Conservation (phyloP, 192 early-diverging fungal species). For the Funneliformis mosseae region DNA sequence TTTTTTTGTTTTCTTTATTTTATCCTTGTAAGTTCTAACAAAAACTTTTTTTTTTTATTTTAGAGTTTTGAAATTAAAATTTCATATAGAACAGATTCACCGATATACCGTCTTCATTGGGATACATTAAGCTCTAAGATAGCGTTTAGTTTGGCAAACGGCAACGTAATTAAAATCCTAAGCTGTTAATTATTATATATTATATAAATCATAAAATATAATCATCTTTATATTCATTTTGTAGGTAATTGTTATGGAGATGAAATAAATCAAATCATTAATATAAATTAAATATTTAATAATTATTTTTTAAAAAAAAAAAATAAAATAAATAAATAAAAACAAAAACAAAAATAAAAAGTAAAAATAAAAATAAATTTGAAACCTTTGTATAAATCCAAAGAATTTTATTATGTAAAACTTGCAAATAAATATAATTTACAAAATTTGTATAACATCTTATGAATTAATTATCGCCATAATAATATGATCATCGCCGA, state of each 20-base stretch:
- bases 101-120: neutral
- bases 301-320: neutral
- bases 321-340: neutral
- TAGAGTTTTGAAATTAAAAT: neutral
- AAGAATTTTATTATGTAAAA: neutral
- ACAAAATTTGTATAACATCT: neutral
- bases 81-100: neutral
- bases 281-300: too few relatives aligned
- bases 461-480: slow-evolving; percentile 22
- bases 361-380: neutral
- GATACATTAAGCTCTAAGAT: neutral
- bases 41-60: neutral
- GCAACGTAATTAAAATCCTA: neutral
- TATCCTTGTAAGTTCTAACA: neutral
- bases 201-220: neutral
- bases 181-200: neutral
- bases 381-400: neutral
- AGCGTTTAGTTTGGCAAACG: neutral
- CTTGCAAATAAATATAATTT: neutral
- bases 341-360: neutral
- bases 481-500: slow-evolving; percentile 2
- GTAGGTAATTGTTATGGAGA: neutral
- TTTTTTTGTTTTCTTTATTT: neutral
- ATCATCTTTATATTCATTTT: neutral
- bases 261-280: neutral